These are phyloP conservation scores for Dactylellina parvicollis DNA, from an alignment of 2,329 filamentous ascomycete genomes.

Conservation along the genomic window DNA sequence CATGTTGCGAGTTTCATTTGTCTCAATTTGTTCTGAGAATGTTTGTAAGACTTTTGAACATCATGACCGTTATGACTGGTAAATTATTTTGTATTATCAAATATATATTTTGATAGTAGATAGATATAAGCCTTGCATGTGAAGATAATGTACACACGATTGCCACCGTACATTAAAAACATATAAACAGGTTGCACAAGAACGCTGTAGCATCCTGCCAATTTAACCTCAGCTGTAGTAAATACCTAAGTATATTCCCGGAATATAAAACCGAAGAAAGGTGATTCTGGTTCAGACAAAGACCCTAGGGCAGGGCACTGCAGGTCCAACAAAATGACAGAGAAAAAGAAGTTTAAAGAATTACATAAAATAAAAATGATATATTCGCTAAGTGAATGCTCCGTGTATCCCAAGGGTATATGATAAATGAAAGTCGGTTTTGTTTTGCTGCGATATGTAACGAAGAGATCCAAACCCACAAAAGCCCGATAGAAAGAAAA, in stretches of 20 bases:
- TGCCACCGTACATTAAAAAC: not conserved
- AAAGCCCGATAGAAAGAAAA: slow-evolving; percentile 1
- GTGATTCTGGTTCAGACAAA: not conserved
- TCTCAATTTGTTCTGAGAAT: not conserved
- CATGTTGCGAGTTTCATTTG: not conserved
- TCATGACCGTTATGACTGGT: slow-evolving; percentile 8
- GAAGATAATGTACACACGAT: slow-evolving; percentile 18
- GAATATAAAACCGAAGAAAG: slow-evolving; percentile 31
- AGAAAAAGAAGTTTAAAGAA: slow-evolving; percentile 10
- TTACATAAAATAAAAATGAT: slow-evolving; percentile 6
- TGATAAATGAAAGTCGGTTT: slow-evolving; percentile 50
- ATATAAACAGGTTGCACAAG: slow-evolving; percentile 6
- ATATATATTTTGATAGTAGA: not conserved
- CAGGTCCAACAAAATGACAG: too few relatives aligned
- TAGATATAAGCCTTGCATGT: not conserved
- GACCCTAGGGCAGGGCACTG: not conserved
- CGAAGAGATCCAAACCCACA: slow-evolving; percentile 2
- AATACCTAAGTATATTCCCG: not conserved
- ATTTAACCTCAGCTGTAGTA: slow-evolving; percentile 13
- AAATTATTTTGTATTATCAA: not conserved
- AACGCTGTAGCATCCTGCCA: slow-evolving; percentile 11
- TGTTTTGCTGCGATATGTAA: slow-evolving; percentile 10
- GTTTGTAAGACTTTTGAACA: slow-evolving; percentile 9
- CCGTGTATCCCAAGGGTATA: slow-evolving; percentile 55
- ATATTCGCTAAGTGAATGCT: slow-evolving; percentile 53